A percentile compares a stretch with the other conserved stretches of the same genome.
Evolutionary conservation across 768 basidiomycete genomes (phyloP).

Genomic region (Termitomyces eurrhizus): DNA sequence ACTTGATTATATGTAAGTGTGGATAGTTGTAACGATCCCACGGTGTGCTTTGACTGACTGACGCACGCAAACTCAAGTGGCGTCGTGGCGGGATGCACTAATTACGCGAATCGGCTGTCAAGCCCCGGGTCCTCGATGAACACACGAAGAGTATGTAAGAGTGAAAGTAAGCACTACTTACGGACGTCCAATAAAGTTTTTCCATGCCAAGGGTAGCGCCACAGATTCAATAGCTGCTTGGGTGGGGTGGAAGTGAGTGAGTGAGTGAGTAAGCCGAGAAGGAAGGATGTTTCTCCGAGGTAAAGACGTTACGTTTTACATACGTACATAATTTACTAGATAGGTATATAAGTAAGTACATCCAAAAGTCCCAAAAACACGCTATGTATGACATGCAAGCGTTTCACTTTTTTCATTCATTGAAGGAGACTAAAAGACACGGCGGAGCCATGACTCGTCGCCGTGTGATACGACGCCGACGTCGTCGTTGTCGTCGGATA

Average conservation of each 20-base stretch:
- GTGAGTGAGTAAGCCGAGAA: not conserved
- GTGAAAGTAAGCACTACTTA: no score
- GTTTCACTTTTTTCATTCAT: no score
- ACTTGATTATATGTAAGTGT: no score
- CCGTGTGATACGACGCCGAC: constrained; percentile 19
- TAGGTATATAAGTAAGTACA: constrained; percentile 12
- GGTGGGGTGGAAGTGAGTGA: no score
- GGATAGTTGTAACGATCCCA: no score
- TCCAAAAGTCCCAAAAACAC: constrained; percentile 2
- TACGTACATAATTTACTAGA: constrained; percentile 7
- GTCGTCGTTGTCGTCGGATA: constrained; percentile 18
- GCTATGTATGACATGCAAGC: not conserved
- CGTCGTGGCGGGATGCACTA: no score
- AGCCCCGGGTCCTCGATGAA: not conserved
- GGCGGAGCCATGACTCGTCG: constrained; percentile 15
- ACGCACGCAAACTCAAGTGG: no score
- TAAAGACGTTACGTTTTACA: not conserved
- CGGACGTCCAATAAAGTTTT: not conserved
- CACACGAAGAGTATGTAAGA: no score
- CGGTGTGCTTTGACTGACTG: no score
- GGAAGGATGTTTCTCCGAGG: not conserved
- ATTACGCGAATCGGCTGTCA: not conserved
- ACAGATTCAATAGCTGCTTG: not conserved
- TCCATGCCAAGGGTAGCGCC: not conserved
- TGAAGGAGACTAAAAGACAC: not conserved